A percentile compares a stretch with the other conserved stretches of the same genome.
Evolutionary conservation across 2,329 filamentous ascomycete species (phyloP).

Genomic region (Penicillium sp.): DNA sequence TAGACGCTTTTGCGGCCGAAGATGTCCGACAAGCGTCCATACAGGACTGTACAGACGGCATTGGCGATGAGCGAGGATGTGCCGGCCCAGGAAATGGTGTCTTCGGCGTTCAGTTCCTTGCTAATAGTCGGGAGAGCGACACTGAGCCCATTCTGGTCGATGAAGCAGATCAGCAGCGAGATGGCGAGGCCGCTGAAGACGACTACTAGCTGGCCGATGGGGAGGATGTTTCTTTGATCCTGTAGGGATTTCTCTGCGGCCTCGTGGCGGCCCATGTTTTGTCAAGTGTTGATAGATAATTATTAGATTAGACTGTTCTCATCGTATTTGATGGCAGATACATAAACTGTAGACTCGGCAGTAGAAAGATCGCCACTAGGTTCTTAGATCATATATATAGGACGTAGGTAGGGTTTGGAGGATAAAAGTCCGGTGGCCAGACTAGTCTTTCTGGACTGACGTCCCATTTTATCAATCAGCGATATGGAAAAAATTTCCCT

Average conservation of each 20-base stretch:
- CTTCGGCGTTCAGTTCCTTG: conserved; percentile 41
- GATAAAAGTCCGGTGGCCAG: neutral
- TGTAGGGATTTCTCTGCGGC: conserved; percentile 46
- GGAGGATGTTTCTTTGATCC: conserved; percentile 57
- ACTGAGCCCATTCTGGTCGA: conserved; percentile 57
- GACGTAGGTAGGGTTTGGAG: neutral
- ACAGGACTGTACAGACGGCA: conserved; percentile 62
- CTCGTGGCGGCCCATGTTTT: conserved; percentile 23
- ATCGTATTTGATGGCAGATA: neutral
- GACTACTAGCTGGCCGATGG: conserved; percentile 41
- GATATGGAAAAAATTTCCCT: neutral
- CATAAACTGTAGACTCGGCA: too few species aligned
- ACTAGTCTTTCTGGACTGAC: neutral
- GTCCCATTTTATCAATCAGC: neutral
- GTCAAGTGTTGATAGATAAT: neutral
- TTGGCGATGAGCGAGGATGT: conserved; percentile 66
- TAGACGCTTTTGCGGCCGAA: conserved; percentile 59
- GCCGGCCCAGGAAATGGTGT: conserved; percentile 64
- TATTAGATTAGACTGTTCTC: neutral
- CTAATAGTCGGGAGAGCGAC: conserved; percentile 53
- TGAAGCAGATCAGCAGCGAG: conserved; percentile 53
- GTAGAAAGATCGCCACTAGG: neutral
- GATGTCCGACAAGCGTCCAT: conserved; percentile 60
- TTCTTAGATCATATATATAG: too few species aligned
- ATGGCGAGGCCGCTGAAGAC: conserved; percentile 53